phyloP scores from a whole-genome alignment of 1,139 yeast genomes.

The Geotrichum armillariae region DNA sequence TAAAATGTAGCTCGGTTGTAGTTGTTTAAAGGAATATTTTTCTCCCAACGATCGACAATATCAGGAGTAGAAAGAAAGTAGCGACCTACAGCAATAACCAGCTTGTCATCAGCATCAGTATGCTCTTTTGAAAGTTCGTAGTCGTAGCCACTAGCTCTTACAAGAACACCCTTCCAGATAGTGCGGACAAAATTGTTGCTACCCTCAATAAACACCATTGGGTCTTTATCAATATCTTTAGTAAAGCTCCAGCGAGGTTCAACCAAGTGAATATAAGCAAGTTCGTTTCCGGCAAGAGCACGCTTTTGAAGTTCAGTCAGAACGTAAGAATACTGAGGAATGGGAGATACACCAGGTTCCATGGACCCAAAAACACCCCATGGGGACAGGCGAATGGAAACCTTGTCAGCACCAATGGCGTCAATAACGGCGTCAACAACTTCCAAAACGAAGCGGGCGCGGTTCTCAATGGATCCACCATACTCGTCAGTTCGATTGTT shows the following conservation, averaged over 20 bases:
- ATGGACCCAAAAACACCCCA: constrained; percentile 47
- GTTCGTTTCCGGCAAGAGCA: constrained; percentile 33
- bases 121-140: constrained; percentile 30
- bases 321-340: constrained; percentile 34
- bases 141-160: constrained; percentile 45
- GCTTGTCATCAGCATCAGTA: constrained; percentile 39
- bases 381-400: constrained; percentile 62
- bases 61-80: constrained; percentile 55
- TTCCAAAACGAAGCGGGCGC: constrained; percentile 55
- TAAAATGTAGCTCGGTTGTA: constrained; percentile 46
- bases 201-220: constrained; percentile 10
- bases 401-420: constrained; percentile 51
- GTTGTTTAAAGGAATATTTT: constrained; percentile 40
- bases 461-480: constrained; percentile 61
- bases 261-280: constrained; percentile 53
- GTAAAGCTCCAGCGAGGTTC: constrained; percentile 45
- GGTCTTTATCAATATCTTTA: constrained; percentile 13
- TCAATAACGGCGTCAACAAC: constrained; percentile 50
- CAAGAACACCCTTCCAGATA: constrained; percentile 43
- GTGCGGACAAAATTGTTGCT: constrained; percentile 16
- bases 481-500: constrained; percentile 60
- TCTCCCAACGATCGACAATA: constrained; percentile 45
- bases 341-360: constrained; percentile 36
- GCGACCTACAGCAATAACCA: constrained; percentile 49
- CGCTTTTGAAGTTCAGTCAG: constrained; percentile 35